Evolutionary conservation across 2,329 filamentous ascomycete species (phyloP).

Genomic region (Nemania abortiva): DNA sequence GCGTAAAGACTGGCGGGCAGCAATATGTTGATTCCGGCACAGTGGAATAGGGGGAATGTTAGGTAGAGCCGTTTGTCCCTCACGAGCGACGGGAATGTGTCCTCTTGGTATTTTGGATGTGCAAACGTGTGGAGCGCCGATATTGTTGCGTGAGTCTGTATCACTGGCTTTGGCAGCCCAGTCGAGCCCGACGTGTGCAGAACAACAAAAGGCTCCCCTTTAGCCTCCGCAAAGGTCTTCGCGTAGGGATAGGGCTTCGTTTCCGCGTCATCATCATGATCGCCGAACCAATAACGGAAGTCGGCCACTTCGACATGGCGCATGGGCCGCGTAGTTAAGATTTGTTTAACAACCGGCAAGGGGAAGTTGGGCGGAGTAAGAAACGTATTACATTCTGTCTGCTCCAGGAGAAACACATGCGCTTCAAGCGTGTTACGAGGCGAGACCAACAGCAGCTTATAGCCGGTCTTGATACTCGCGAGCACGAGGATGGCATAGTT

Average conservation of each 20-base stretch:
- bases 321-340: constrained; percentile 46
- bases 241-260: constrained; percentile 27
- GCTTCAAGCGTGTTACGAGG: constrained; percentile 51
- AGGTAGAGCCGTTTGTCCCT: constrained; percentile 33
- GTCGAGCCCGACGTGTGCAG: constrained; percentile 46
- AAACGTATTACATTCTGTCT: constrained; percentile 45
- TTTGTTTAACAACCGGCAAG: constrained; percentile 42
- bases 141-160: constrained; percentile 35
- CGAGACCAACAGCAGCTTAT: constrained; percentile 54
- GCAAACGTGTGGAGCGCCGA: constrained; percentile 8
- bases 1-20: constrained; percentile 42
- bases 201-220: constrained; percentile 39
- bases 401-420: constrained; percentile 47
- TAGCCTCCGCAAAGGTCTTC: constrained; percentile 36
- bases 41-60: constrained; percentile 41
- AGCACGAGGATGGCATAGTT: constrained; percentile 54
- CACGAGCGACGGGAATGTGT: constrained; percentile 25
- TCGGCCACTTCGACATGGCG: constrained; percentile 41
- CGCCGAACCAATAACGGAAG: constrained; percentile 39
- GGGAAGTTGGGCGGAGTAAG: constrained; percentile 44
- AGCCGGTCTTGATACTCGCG: constrained; percentile 58
- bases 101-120: not conserved
- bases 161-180: constrained; percentile 44
- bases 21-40: constrained; percentile 32
- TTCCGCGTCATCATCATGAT: constrained; percentile 26